These are phyloP conservation scores for Colletotrichum higginsianum DNA, from an alignment of 2,329 filamentous ascomycete species.

Conservation along the genomic window DNA sequence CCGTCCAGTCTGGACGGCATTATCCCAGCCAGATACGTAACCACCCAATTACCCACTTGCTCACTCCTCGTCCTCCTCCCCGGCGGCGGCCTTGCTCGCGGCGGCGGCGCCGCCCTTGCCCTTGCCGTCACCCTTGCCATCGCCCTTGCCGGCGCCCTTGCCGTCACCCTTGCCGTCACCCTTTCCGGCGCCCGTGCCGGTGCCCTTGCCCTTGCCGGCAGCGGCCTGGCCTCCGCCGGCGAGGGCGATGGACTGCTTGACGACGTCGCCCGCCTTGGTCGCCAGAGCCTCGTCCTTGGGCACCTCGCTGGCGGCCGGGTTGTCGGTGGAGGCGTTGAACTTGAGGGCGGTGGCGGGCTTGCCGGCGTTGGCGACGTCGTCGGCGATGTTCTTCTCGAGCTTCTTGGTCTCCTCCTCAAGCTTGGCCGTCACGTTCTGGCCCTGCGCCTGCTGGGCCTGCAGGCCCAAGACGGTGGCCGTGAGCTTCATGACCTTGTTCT, in stretches of 20 bases:
- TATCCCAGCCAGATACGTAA: background rate
- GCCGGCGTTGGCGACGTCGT: slow-evolving; percentile 63
- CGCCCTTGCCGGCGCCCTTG: slow-evolving; percentile 1
- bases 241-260: slow-evolving; percentile 24
- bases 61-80: background rate
- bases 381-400: slow-evolving; percentile 66
- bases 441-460: slow-evolving; percentile 65
- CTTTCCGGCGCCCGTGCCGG: background rate
- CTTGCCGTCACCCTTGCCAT: slow-evolving; percentile 13
- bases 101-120: background rate
- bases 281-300: slow-evolving; percentile 30
- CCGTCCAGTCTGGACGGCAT: background rate
- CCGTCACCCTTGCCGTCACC: slow-evolving; percentile 13
- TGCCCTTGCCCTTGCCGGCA: slow-evolving; percentile 5
- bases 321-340: slow-evolving; percentile 42
- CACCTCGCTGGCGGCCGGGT: slow-evolving; percentile 32
- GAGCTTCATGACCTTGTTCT: slow-evolving; percentile 74
- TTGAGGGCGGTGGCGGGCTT: slow-evolving; percentile 55
- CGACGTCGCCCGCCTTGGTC: slow-evolving; percentile 26
- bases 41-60: no score
- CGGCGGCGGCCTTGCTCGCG: background rate
- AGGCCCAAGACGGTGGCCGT: slow-evolving; percentile 66
- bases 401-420: slow-evolving; percentile 65
- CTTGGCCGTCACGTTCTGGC: slow-evolving; percentile 60
- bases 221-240: slow-evolving; percentile 1